Percentiles rank a stretch among this genome's conserved stretches.
These are phyloP conservation scores for Mycena rebaudengoi DNA, from an alignment of 768 basidiomycete species.

Conservation along the genomic window DNA sequence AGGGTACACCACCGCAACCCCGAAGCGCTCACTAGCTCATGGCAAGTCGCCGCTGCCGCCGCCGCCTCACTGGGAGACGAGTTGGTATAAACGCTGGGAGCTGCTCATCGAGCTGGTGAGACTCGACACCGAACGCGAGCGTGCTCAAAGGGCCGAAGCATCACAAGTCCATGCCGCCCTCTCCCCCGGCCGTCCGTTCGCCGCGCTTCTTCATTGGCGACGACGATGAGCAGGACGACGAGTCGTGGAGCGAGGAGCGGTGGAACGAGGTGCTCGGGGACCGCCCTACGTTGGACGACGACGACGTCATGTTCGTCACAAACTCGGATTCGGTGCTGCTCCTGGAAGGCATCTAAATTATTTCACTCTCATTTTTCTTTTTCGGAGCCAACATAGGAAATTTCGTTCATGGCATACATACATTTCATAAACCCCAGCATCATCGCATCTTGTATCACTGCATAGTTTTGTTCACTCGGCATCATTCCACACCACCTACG, in stretches of 20 bases:
- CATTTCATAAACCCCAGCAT: not conserved
- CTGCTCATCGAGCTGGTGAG: constrained; percentile 54
- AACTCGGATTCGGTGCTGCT: too few relatives aligned
- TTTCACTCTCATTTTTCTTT: not conserved
- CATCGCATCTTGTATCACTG: not conserved
- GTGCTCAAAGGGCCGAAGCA: not conserved
- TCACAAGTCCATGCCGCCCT: not conserved
- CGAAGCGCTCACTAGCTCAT: not conserved
- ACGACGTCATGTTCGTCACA: constrained; percentile 15
- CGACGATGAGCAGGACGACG: constrained; percentile 14
- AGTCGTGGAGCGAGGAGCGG: constrained; percentile 22
- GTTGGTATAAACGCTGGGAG: constrained; percentile 66
- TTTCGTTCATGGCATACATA: not conserved
- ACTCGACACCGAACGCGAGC: constrained; percentile 33
- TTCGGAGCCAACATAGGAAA: not conserved
- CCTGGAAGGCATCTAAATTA: not conserved
- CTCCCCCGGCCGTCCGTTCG: not conserved
- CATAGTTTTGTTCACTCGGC: not conserved
- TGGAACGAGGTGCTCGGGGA: constrained; percentile 15
- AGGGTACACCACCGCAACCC: not conserved
- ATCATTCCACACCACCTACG: not conserved
- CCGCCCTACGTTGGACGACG: not conserved
- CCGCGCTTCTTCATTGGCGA: constrained; percentile 28
- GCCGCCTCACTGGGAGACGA: constrained; percentile 49
- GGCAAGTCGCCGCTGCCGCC: constrained; percentile 7